Percentiles rank a stretch among this genome's conserved stretches.
Conservation (phyloP, 2,329 filamentous ascomycete genomes). For the Magnaporthiopsis poae region DNA sequence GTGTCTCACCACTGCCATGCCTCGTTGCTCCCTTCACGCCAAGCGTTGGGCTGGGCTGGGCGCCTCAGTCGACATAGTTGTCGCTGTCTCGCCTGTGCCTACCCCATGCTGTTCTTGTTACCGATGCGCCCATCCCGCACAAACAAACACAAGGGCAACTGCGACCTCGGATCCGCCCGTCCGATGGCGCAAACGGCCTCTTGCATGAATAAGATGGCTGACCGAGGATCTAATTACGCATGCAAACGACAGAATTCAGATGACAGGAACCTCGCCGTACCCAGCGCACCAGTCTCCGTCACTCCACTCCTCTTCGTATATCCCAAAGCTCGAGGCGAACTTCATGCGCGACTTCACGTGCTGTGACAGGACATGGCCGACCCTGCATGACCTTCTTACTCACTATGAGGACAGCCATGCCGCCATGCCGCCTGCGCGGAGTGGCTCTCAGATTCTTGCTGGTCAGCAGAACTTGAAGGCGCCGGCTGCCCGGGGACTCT, state of each 20-base stretch:
- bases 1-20: background rate
- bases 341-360: constrained; percentile 97
- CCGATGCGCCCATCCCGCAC: background rate
- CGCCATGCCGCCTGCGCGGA: constrained; percentile 32
- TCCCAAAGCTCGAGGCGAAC: constrained; percentile 90
- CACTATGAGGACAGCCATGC: constrained; percentile 96
- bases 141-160: background rate
- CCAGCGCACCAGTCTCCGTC: constrained; percentile 76
- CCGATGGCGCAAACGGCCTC: background rate
- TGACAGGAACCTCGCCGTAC: constrained; percentile 76
- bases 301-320: constrained; percentile 90
- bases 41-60: background rate
- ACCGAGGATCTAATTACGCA: background rate
- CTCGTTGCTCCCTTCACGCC: background rate
- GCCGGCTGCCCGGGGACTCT: background rate
- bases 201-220: background rate
- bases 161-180: background rate
- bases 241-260: constrained; percentile 6
- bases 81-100: background rate
- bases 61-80: background rate
- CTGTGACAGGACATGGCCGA: constrained; percentile 80
- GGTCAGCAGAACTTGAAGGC: constrained; percentile 8
- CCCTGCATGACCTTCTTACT: constrained; percentile 86
- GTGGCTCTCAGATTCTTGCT: constrained; percentile 16
- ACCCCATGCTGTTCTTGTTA: background rate